Evolutionary conservation across 768 basidiomycete species (phyloP), one percentile per base, ranked within the genome.

Genomic region (Kwoniella dejecticola): DNA sequence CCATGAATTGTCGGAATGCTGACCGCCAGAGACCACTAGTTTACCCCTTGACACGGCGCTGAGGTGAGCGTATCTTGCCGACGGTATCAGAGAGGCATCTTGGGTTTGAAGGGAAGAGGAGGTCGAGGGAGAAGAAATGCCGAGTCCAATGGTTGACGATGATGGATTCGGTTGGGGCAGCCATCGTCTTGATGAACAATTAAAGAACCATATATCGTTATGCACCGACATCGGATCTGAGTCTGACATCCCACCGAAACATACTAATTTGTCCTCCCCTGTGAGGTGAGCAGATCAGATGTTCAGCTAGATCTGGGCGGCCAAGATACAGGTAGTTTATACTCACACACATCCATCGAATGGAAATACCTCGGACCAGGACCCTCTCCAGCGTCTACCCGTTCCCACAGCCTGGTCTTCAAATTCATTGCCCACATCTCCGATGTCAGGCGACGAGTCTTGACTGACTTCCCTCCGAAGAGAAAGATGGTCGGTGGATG

Each of bases 231-330:
- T 89, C 85, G 11, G 86, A 84, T 71, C 87, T 82, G 79, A 89
- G 87, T 74, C 89, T 87, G 74, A 70, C 93, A 97, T 96, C 11
- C 95, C 94, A 19, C 95, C 95, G 74, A 97, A 97, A 50, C 97
- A 83, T 64, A 98, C 87, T 54, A 99, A 82, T 70, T 91, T 87
- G 77, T 89, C 88, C 74, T 89, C 88, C 92, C 92, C 70, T 66
- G 27, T 66, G 60, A 66, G 66, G 27, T 67, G 60, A 65, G 62
- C 26, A n/a, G n/a, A n/a, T n/a, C n/a, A n/a, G n/a, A n/a, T n/a
- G n/a, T n/a, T n/a, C n/a, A n/a, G n/a, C n/a, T n/a, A n/a, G n/a
- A n/a, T n/a, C n/a, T n/a, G n/a, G n/a, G n/a, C n/a, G n/a, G n/a
- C n/a, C n/a, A n/a, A n/a, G n/a, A n/a, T n/a, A n/a, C n/a, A n/a